Base-by-base conservation (phyloP, 257 asterid species). In the Nicotiana obtusifolia region DNA sequence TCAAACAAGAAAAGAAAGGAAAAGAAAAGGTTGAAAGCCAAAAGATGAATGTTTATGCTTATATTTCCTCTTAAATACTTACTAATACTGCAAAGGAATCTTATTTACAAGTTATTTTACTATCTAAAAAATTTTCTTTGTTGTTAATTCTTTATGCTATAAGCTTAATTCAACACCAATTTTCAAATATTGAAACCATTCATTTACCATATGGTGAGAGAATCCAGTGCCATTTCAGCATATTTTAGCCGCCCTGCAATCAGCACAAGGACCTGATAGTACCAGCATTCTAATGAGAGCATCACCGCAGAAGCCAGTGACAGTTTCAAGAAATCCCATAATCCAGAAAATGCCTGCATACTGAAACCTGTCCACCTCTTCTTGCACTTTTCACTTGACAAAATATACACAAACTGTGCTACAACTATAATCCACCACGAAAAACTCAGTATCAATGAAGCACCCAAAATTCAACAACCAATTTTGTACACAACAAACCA, bases 201-300 rank as follows among this genome's bases (percentile, higher is more conserved):
- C 10, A 4, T 17, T 83, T 78, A 83, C 86, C 86, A 84, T 26
- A 84, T 60, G 24, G 86, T 30, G 8, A 84, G 77, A 35, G 86
- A 52, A 52, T 84, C 83, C 77, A 79, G 60, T 5, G 83, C 76
- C 19, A 84, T 3, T 35, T 84, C 86, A 52, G 86, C 81, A 80
- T 84, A 31, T 28, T 64, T 76, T 2, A 84, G 86, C 81, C 80
- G 59, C 14, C 86, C 86, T 47, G 86, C 86, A 26, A 84, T 9
- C 19, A 84, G 30, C 69, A 84, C 81, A 28, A 71, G 53, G 60
- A 84, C 73, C 19, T 84, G 86, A 73, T 79, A 84, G 78, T 84
- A 84, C 83, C 86, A 84, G 4, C 81, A 68, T 49, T 84, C 86
- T 76, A 84, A 69, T 24, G 83, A 84, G 49, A 69, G 10, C 86